Base-by-base conservation (phyloP, 352 stramenopile species). In the Globisporangium camurandrum region DNA sequence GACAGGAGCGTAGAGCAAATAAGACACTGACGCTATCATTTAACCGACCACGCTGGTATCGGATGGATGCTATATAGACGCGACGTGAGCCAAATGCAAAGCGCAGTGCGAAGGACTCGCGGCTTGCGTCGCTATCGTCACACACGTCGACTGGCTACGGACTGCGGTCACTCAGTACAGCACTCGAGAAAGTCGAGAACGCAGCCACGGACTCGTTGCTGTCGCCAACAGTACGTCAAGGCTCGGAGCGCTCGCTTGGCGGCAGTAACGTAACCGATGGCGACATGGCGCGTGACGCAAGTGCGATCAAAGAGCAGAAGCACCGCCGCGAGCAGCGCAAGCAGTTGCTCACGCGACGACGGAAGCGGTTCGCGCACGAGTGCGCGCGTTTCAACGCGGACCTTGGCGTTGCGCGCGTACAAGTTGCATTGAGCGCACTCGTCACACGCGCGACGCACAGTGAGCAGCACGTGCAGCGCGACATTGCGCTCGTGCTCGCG, bases 331-430 rank as follows among this genome's bases (percentile, higher is more conserved):
- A 72, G 36, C 69, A 69, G 46, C 70, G 77, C n/a, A 76, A 67
- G n/a, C 71, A 77, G 20, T 61, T 61, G 26, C 61, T 82, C 19
- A 64, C 66, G 22, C 56, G 70, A 11, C 67, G 77, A 17, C 65
- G 73, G 23, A 83, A 85, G 51, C 68, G 72, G 16, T 87, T 89
- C 41, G 39, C 87, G 27, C 75, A 84, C 51, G 69, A 84, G 22
- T 78, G 66, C 37, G 57, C 64, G 17, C 59, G 61, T 14, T 46
- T 71, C 19, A 52, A 39, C 37, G 57, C 64, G 14, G 56, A 62
- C 17, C 45, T 71, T 20, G 51, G 41, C 24, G 51, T 41, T 2
- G 55, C 51, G 6, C 56, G 70, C 17, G 65, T 66, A n/a, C 52
- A 49, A n/a, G 56, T 49, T 16, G 54, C 65, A 22, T 51, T 90